Evolutionary conservation across 1,284 basidiomycete species (phyloP).

Genomic region (Irpex sp.): DNA sequence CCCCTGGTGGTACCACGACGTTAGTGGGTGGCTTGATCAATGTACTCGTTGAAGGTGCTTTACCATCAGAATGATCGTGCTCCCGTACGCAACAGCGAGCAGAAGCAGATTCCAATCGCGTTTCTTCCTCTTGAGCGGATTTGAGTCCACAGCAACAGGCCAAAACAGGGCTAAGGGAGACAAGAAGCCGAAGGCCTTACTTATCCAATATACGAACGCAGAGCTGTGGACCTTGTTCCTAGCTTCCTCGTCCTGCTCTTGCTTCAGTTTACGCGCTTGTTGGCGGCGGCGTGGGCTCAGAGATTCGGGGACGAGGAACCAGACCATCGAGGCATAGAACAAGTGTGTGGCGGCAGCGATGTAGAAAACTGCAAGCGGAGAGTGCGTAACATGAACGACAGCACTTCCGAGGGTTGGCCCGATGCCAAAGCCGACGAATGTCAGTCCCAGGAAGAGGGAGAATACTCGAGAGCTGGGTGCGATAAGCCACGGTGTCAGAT

Average conservation of each 20-base stretch:
- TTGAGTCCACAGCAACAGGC: slow-evolving; percentile 37
- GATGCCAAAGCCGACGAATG: slow-evolving; percentile 64
- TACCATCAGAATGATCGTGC: slow-evolving; percentile 54
- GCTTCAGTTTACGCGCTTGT: slow-evolving; percentile 25
- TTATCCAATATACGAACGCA: slow-evolving; percentile 19
- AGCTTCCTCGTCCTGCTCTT: slow-evolving; percentile 26
- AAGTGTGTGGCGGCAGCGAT: slow-evolving; percentile 45
- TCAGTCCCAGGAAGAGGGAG: slow-evolving; percentile 57
- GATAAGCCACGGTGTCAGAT: background rate
- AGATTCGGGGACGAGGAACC: slow-evolving; percentile 75
- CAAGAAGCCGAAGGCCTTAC: slow-evolving; percentile 52
- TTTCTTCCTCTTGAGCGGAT: slow-evolving; percentile 35
- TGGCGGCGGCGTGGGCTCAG: slow-evolving; percentile 45
- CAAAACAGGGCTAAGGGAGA: slow-evolving; percentile 64
- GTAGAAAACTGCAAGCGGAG: slow-evolving; percentile 72
- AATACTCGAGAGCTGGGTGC: slow-evolving; percentile 50
- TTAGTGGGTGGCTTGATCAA: background rate
- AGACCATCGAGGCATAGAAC: slow-evolving; percentile 46
- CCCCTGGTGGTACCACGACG: slow-evolving; percentile 41
- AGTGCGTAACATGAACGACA: slow-evolving; percentile 56
- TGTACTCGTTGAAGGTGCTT: slow-evolving; percentile 17
- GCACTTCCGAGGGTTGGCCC: slow-evolving; percentile 73
- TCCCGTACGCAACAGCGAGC: slow-evolving; percentile 54
- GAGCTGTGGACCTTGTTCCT: slow-evolving; percentile 3
- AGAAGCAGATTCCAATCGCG: slow-evolving; percentile 72